Percentiles rank a stretch among this genome's conserved stretches.
Conservation (phyloP, 169 alveolate genomes). For the Cryptosporidium andersoni region DNA sequence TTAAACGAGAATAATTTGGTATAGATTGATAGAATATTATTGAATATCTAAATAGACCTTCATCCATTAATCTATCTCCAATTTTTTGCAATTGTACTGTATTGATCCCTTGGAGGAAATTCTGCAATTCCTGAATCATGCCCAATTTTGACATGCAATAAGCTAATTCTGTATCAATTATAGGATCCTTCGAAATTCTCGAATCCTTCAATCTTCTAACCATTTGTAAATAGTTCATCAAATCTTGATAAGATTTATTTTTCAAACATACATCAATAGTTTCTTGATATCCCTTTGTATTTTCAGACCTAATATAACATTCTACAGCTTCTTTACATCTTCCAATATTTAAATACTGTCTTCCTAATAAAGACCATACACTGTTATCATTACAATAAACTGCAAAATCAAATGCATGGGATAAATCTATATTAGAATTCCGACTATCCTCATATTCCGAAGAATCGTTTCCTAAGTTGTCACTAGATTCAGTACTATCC, state of each 20-base stretch:
- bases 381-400: slow-evolving; percentile 68
- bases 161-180: slow-evolving; percentile 91
- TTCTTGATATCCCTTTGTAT: slow-evolving; percentile 84
- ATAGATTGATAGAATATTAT: slow-evolving; percentile 91
- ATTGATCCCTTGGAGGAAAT: slow-evolving; percentile 88
- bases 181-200: slow-evolving; percentile 85
- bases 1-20: slow-evolving; percentile 96
- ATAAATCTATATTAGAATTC: slow-evolving; percentile 6
- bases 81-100: slow-evolving; percentile 89
- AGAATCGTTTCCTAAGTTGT: neutral
- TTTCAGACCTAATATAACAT: slow-evolving; percentile 91
- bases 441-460: slow-evolving; percentile 72
- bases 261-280: slow-evolving; percentile 76
- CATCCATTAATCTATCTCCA: slow-evolving; percentile 92
- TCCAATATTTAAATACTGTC: slow-evolving; percentile 90
- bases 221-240: slow-evolving; percentile 89
- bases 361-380: slow-evolving; percentile 96
- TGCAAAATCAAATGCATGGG: slow-evolving; percentile 55
- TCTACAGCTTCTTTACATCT: slow-evolving; percentile 93
- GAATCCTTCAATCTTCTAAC: slow-evolving; percentile 83
- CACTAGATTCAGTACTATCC: slow-evolving; percentile 73
- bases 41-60: slow-evolving; percentile 88
- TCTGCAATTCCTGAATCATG: slow-evolving; percentile 89
- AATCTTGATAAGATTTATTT: slow-evolving; percentile 80
- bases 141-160: slow-evolving; percentile 92